Percentiles rank a stretch among this genome's conserved stretches.
Conservation (phyloP, 345 rosid genomes). For the Syzygium aromaticum region DNA sequence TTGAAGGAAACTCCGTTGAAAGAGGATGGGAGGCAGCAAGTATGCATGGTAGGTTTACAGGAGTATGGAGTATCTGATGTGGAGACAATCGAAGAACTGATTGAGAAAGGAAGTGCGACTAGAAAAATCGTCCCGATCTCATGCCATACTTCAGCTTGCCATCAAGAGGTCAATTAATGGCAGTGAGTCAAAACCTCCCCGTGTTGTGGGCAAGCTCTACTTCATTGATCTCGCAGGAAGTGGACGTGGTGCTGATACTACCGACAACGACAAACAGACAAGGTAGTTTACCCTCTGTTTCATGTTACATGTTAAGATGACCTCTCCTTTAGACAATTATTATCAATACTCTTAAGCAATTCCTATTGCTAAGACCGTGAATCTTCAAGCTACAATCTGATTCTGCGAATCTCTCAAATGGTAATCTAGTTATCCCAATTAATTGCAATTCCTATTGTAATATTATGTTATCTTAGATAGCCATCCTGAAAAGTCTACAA, state of each 20-base stretch:
- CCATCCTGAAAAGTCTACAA: too few species aligned
- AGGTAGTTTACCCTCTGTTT: conserved; percentile 32
- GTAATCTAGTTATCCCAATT: too few species aligned
- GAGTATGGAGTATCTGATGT: conserved; percentile 92
- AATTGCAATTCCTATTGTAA: too few species aligned
- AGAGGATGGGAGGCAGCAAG: conserved; percentile 98
- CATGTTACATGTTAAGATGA: neutral
- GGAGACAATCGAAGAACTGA: conserved; percentile 84
- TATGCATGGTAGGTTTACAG: conserved; percentile 97
- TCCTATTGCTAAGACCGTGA: too few species aligned
- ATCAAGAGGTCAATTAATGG: conserved; percentile 79
- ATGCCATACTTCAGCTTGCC: conserved; percentile 96
- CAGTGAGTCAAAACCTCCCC: conserved; percentile 80
- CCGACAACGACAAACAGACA: conserved; percentile 97
- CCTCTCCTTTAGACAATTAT: neutral
- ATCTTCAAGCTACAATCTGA: too few species aligned
- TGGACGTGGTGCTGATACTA: conserved; percentile 99
- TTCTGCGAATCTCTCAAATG: too few species aligned
- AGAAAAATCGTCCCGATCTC: conserved; percentile 98
- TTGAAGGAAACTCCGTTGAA: conserved; percentile 82
- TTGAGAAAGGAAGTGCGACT: conserved; percentile 85
- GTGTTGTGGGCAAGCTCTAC: conserved; percentile 86
- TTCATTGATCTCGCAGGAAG: conserved; percentile 99
- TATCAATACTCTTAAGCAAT: too few species aligned
- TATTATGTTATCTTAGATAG: too few species aligned